Evolutionary conservation across 257 asterid species (phyloP), one percentile per base, ranked within the genome.

Genomic region (Thymus quinquecostatus): DNA sequence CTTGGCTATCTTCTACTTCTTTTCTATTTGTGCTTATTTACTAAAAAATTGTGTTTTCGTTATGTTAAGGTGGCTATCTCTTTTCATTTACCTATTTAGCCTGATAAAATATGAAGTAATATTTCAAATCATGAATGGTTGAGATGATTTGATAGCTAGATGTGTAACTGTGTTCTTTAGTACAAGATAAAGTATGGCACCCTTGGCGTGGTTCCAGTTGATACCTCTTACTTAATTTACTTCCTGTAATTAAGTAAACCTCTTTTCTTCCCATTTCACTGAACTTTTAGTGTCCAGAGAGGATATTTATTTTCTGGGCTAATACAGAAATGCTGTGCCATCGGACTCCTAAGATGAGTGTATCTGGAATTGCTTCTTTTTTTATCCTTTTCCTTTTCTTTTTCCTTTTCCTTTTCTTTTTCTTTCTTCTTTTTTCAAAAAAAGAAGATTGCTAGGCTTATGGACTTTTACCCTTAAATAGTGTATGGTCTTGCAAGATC

Each of bases 121-220:
- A 51, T 57, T 8, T 36, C 38, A 13, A 57, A n/a, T 34, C 58
- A 60, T 72, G 49, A 75, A 33, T 64, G 67, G 63, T 60, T 21
- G 70, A 71, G 51, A 66, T 71, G 68, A 10, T 34, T 68, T 21
- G 76, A 28, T 51, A 11, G 40, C 76, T 71, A 59, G 69, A 34
- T 21, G 21, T 21, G 21, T 21, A 21, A 21, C 21, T 68, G 3
- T 54, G 64, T 47, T 69, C 55, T 28, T 50, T 58, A 48, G 60
- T 58, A 21, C 21, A 21, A 21, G 21, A 21, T 21, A 21, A 21
- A 21, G 21, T 21, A 21, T 21, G 21, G 21, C 21, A 21, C 21
- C 21, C 21, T 21, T 21, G 21, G 21, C 21, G 21, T 21, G 21
- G 21, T 21, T 21, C 21, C 21, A 21, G 21, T 21, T 21, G 21